Evolutionary conservation across 2,329 filamentous ascomycete genomes (phyloP), one percentile per base, ranked within the genome.

Genomic region (Metarhizium rileyi): DNA sequence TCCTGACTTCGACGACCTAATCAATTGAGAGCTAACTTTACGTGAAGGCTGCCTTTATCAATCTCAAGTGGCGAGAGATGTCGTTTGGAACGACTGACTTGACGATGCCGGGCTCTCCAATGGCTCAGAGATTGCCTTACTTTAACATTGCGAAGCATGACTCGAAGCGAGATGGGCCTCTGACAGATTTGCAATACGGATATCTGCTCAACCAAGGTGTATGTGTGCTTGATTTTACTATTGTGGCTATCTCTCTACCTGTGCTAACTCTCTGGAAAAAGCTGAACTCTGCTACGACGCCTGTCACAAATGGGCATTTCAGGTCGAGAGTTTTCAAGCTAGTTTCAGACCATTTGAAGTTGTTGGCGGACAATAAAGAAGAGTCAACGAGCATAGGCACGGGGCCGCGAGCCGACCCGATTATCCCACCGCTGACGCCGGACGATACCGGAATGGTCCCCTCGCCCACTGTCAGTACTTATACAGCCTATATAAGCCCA

Each of bases 131-230:
- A 30, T 73, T 73, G 1, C 55, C 50, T 10, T n/a, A n/a, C n/a
- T 87, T 89, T 61, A 86, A 84, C 59, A 73, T 90, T 57, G 84
- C 86, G 50, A 83, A 89, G 55, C 86, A 90, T 67, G 84, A 89
- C 62, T 82, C 83, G 6, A 71, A 71, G 47, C 73, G 85, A 51
- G 66, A 72, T 26, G 69, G 77, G 55, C 77, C 81, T 50, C 75
- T 87, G 50, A 78, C 77, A 20, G 76, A 84, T 46, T 67, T 79
- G 55, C 74, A 87, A 61, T 80, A 88, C 58, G 75, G 76, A 47
- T 76, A 85, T 60, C 75, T 87, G 10, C 75, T 88, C 55, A 84
- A 85, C 60, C 71, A 77, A 54, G 83, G 83, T 69, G 83, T 86
- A 76, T 71, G 81, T 72, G 54, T 38, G 35, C 18, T 47, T 50